Evolutionary conservation across 1,139 yeast species (phyloP).

Genomic region (Candida sp.): DNA sequence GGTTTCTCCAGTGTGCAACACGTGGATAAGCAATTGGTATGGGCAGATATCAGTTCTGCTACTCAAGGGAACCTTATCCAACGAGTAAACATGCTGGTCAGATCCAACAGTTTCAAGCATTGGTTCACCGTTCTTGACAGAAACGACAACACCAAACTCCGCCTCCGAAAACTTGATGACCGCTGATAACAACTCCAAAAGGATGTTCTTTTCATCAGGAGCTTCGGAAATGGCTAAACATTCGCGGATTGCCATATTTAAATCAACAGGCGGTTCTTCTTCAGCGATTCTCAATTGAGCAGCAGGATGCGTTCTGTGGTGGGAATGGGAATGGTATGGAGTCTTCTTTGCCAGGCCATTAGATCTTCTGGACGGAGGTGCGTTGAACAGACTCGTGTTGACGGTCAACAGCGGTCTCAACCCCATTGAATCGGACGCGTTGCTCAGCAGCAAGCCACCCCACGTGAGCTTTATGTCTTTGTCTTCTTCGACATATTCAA

Average conservation of each 20-base stretch:
- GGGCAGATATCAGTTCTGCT: conserved; percentile 53
- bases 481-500: conserved; percentile 20
- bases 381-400: background rate
- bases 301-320: background rate
- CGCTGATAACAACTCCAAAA: conserved; percentile 43
- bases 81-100: conserved; percentile 37
- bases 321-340: background rate
- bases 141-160: conserved; percentile 49
- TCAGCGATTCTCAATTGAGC: background rate
- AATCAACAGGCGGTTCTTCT: conserved; percentile 13
- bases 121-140: conserved; percentile 39
- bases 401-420: background rate
- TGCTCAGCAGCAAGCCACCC: conserved; percentile 29
- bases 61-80: conserved; percentile 40
- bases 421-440: conserved; percentile 6
- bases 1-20: conserved; percentile 41
- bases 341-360: background rate
- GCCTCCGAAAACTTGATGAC: conserved; percentile 46
- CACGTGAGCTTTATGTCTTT: conserved; percentile 22
- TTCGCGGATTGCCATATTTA: conserved; percentile 41
- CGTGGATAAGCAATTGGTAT: conserved; percentile 40
- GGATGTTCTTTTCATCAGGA: conserved; percentile 40
- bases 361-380: background rate
- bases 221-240: conserved; percentile 56
- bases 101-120: conserved; percentile 50